Percentiles rank a stretch among this genome's conserved stretches.
phyloP scores from a whole-genome alignment of 2,329 filamentous ascomycete species.

The Trichoderma atroviride region DNA sequence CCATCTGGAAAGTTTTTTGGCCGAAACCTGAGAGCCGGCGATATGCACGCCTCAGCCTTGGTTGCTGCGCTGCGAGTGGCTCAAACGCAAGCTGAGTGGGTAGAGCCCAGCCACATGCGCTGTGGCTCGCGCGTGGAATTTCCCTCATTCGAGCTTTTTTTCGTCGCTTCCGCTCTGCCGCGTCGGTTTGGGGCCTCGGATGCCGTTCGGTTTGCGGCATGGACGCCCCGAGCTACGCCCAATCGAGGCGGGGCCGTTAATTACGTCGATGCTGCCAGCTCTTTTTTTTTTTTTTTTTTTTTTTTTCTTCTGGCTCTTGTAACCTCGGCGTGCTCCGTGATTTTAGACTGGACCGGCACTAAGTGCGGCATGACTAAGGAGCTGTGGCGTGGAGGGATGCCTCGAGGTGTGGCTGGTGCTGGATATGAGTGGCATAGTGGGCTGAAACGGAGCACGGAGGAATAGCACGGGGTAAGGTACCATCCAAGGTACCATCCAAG shows the following conservation, averaged over 20 bases:
- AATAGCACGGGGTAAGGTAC: not conserved
- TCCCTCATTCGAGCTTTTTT: conserved; percentile 25
- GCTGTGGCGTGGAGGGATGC: not conserved
- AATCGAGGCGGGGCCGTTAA: not conserved
- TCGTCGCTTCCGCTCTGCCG: conserved; percentile 23
- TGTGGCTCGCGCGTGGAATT: conserved; percentile 30
- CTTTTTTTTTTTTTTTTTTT: not conserved
- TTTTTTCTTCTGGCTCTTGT: not conserved
- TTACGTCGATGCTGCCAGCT: not conserved
- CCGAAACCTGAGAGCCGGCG: conserved; percentile 30
- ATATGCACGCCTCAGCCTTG: conserved; percentile 27
- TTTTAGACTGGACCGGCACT: not conserved
- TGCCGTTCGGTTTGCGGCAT: conserved; percentile 36
- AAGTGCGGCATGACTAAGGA: not conserved
- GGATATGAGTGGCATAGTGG: not conserved
- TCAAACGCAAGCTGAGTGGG: conserved; percentile 16
- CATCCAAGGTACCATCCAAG: not conserved
- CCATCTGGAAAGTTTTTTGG: conserved; percentile 25
- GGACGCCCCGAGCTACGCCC: conserved; percentile 29
- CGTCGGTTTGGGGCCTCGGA: conserved; percentile 36
- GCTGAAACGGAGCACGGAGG: not conserved
- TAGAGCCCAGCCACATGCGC: conserved; percentile 28
- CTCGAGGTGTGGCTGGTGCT: not conserved
- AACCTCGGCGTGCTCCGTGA: not conserved
- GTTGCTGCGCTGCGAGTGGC: conserved; percentile 26